phyloP scores from a whole-genome alignment of 768 basidiomycete species.

The Panellus pusillus region DNA sequence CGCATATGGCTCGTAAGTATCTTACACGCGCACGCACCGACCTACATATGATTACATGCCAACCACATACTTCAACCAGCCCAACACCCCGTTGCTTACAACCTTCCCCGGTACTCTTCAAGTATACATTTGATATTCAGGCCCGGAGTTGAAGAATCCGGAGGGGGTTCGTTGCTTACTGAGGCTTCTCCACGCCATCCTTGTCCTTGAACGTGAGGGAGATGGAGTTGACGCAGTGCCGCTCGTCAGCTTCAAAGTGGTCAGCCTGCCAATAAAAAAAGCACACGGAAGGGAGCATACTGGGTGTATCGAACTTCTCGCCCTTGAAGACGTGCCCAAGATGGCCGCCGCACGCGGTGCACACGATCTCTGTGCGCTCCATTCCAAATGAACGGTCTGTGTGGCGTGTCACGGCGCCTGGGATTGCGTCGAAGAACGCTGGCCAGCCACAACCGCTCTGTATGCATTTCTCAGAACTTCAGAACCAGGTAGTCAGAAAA shows the following conservation, averaged over 20 bases:
- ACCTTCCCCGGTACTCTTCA: no score
- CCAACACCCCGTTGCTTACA: no score
- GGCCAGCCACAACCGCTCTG: constrained; percentile 95
- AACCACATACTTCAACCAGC: no score
- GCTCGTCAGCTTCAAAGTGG: constrained; percentile 61
- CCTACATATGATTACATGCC: no score
- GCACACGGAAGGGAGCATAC: constrained; percentile 39
- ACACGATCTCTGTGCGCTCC: constrained; percentile 83
- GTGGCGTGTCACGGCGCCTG: constrained; percentile 81
- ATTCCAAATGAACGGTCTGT: constrained; percentile 65
- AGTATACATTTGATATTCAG: no score
- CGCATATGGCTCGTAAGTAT: no score
- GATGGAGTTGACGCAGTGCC: constrained; percentile 89
- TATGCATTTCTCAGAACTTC: background rate
- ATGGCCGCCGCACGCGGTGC: constrained; percentile 89
- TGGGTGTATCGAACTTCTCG: constrained; percentile 79
- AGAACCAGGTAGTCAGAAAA: background rate
- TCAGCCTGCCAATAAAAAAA: background rate
- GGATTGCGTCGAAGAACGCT: constrained; percentile 95
- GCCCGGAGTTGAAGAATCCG: background rate
- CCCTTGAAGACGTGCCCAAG: constrained; percentile 96
- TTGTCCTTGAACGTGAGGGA: constrained; percentile 75
- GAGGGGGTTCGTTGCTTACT: constrained; percentile 7
- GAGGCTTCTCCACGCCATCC: constrained; percentile 24
- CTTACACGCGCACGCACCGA: no score